phyloP scores from a whole-genome alignment of 257 asterid species.

The Forsythia viridissima region DNA sequence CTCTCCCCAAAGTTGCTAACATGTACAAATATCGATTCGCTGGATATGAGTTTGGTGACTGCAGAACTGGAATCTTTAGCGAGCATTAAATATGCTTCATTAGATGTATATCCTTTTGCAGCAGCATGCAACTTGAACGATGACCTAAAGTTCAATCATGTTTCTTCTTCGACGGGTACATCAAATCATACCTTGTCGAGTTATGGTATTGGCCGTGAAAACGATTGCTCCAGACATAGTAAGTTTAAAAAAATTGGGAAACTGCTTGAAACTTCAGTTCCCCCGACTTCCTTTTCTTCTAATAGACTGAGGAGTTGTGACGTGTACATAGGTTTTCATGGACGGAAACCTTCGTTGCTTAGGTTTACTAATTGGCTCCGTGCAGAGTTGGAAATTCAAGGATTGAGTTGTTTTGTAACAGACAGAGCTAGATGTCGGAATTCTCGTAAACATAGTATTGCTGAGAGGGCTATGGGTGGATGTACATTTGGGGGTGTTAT shows the following conservation, averaged over 20 bases:
- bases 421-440: slow-evolving; percentile 68
- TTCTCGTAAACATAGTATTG: slow-evolving; percentile 60
- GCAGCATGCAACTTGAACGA: slow-evolving; percentile 37
- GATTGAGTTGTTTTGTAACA: slow-evolving; percentile 76
- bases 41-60: slow-evolving; percentile 30
- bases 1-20: slow-evolving; percentile 69
- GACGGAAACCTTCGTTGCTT: slow-evolving; percentile 60
- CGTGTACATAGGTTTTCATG: slow-evolving; percentile 79
- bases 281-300: slow-evolving; percentile 55
- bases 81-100: slow-evolving; percentile 33
- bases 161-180: slow-evolving; percentile 53
- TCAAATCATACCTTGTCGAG: slow-evolving; percentile 48
- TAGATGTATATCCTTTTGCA: slow-evolving; percentile 40
- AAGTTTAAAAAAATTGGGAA: slow-evolving; percentile 50
- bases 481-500: slow-evolving; percentile 78
- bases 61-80: slow-evolving; percentile 39
- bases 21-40: slow-evolving; percentile 34
- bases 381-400: slow-evolving; percentile 83
- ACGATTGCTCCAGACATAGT: slow-evolving; percentile 40
- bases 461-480: slow-evolving; percentile 82
- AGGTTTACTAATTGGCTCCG: slow-evolving; percentile 82
- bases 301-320: slow-evolving; percentile 71
- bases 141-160: slow-evolving; percentile 44
- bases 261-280: slow-evolving; percentile 47
- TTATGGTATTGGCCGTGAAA: slow-evolving; percentile 36